Conservation (phyloP, 1,139 yeast genomes). For the Taphrina flavorubra region DNA sequence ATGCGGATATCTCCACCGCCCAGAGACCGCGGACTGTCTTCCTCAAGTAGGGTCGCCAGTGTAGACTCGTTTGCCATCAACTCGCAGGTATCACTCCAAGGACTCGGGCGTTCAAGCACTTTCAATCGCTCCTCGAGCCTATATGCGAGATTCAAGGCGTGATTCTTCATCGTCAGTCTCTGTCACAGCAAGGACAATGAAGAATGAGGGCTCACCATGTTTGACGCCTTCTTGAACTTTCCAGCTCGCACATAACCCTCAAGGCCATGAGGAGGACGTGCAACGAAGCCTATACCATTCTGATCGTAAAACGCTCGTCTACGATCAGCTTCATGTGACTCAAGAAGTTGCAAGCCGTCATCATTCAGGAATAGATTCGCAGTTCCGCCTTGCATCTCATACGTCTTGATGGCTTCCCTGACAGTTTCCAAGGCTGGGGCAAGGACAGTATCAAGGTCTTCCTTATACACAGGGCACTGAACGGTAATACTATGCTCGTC, state of each 20-base stretch:
- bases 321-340: conserved; percentile 1
- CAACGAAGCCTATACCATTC: conserved; percentile 43
- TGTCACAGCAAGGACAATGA: not conserved
- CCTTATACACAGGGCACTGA: conserved; percentile 43
- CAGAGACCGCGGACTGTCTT: conserved; percentile 20
- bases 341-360: conserved; percentile 43
- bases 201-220: conserved; percentile 43
- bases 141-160: conserved; percentile 43
- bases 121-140: conserved; percentile 43
- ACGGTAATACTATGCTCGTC: conserved; percentile 28
- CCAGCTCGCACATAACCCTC: conserved; percentile 44
- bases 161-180: conserved; percentile 27
- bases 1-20: conserved; percentile 45
- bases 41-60: conserved; percentile 1
- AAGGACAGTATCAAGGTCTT: conserved; percentile 42
- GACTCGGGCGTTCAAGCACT: conserved; percentile 16
- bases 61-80: not conserved
- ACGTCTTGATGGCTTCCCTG: conserved; percentile 41
- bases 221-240: conserved; percentile 45
- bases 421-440: conserved; percentile 42
- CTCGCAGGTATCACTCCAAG: conserved; percentile 30
- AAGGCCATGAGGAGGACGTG: conserved; percentile 44
- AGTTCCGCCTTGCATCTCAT: conserved; percentile 44
- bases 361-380: conserved; percentile 43
- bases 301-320: conserved; percentile 43